These are phyloP conservation scores for Colletotrichum sp. DNA, from an alignment of 2,329 filamentous ascomycete genomes.

Conservation along the genomic window DNA sequence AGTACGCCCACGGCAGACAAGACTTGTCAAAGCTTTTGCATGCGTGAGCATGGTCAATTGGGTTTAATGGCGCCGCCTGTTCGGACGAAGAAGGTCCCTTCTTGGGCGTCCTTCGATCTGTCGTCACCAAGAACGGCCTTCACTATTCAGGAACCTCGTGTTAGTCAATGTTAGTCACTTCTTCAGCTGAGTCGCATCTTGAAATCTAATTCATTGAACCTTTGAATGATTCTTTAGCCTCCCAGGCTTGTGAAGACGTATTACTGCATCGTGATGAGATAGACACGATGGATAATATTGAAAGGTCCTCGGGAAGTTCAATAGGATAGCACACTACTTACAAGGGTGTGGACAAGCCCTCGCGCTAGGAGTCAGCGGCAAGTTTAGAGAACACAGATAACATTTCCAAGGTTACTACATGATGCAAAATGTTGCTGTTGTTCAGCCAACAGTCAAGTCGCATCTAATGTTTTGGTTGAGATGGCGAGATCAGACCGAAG, in stretches of 20 bases:
- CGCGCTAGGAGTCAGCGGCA: accelerated
- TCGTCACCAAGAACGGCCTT: not conserved
- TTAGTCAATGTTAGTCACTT: not conserved
- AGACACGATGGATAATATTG: not conserved
- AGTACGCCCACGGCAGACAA: too few species aligned
- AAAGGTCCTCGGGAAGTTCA: not conserved
- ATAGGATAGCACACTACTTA: not conserved
- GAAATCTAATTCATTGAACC: accelerated
- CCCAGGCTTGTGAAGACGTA: not conserved
- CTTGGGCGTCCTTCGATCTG: not conserved
- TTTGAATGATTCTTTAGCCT: accelerated
- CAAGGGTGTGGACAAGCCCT: not conserved
- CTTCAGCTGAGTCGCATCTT: accelerated
- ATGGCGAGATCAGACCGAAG: not conserved
- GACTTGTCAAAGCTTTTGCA: not conserved
- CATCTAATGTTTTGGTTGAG: not conserved
- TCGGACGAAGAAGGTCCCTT: not conserved
- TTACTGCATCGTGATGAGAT: not conserved
- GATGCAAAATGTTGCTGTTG: not conserved
- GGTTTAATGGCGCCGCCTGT: not conserved
- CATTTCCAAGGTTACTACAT: too few species aligned
- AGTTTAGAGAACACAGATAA: too few species aligned
- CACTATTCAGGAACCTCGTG: not conserved
- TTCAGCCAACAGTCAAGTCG: not conserved
- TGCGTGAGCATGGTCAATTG: not conserved